phyloP scores from a whole-genome alignment of 306 rosid genomes.

The Cicer cuneatum region DNA sequence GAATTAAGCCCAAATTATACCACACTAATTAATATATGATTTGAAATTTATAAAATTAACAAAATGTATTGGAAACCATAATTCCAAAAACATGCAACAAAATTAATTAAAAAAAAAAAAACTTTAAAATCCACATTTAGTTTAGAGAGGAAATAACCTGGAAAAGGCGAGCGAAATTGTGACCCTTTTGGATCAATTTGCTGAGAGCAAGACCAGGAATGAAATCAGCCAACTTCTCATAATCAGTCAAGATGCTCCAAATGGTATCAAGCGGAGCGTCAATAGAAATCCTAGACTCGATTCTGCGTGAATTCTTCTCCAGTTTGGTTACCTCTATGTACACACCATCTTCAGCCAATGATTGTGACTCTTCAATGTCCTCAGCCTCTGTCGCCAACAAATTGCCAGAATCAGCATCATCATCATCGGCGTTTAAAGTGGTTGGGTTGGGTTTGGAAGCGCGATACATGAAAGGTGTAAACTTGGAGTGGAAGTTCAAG shows the following conservation, averaged over 20 bases:
- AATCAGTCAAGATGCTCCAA: constrained; percentile 84
- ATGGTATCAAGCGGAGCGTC: constrained; percentile 61
- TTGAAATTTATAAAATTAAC: background rate
- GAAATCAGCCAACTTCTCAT: constrained; percentile 79
- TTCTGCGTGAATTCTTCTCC: constrained; percentile 68
- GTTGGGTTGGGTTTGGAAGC: constrained; percentile 52
- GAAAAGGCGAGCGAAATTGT: constrained; percentile 69
- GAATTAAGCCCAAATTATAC: constrained; percentile 1
- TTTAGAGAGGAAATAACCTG: constrained; percentile 61
- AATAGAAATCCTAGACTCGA: constrained; percentile 61
- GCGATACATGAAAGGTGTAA: constrained; percentile 30
- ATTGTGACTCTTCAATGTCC: constrained; percentile 21
- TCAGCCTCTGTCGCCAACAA: constrained; percentile 30
- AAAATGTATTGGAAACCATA: background rate
- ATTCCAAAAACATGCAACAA: constrained; percentile 14
- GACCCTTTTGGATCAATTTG: constrained; percentile 59
- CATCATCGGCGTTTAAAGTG: background rate
- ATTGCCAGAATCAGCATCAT: constrained; percentile 5
- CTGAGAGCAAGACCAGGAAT: constrained; percentile 84
- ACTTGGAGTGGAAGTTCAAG: constrained; percentile 7
- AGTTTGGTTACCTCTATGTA: constrained; percentile 59
- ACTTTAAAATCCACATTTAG: constrained; percentile 12
- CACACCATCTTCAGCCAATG: constrained; percentile 55
- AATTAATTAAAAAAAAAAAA: constrained; percentile 31
- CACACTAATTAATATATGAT: background rate